Evolutionary conservation across 106 monocot genomes (phyloP), one percentile per base, ranked within the genome.

Genomic region (Platanthera zijinensis): DNA sequence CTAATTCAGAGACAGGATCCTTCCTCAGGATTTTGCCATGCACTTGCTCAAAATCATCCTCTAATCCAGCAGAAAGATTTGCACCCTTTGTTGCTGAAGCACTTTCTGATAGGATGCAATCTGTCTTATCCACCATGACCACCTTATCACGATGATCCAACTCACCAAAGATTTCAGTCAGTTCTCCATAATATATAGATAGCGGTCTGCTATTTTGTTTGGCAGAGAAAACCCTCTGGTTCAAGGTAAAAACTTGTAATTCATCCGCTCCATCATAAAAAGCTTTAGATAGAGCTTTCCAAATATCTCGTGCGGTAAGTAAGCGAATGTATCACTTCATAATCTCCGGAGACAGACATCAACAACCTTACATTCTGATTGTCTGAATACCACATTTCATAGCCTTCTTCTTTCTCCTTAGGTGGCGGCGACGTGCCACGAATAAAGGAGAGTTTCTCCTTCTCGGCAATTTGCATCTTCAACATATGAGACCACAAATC

Each of bases 381-480:
- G 7, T 76, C 45, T 8, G 59, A 14, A 59, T 47, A 48, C 56
- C 56, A 76, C 18, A 18, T 62, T 10, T 6, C 51, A 19, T 19
- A 67, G 3, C 18, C 17, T 8, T 11, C 8, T 14, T 25, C 12
- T 10, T 1, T 8, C 32, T 2, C 15, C 11, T 8, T 6, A 21
- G 39, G 30, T 21, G 8, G 17, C 8, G 17, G 3, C 10, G n/a
- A 2, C 19, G 48, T 63, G 2, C 63, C 28, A 5, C 6, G 46
- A 61, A 76, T 15, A 10, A 47, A 76, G 10, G 9, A 28, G 14
- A 45, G 15, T 45, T 76, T 61, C 5, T 76, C 32, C 2, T 61
- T 17, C n/a, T n/a, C 59, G 8, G 18, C 17, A n/a, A 61, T 74
- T 6, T 63, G 76, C 76, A 63, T 76, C 18, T 76, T 61, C 76